These are phyloP conservation scores for Chrysanthemum makinoi DNA, from an alignment of 129 eudicot species.

Conservation along the genomic window DNA sequence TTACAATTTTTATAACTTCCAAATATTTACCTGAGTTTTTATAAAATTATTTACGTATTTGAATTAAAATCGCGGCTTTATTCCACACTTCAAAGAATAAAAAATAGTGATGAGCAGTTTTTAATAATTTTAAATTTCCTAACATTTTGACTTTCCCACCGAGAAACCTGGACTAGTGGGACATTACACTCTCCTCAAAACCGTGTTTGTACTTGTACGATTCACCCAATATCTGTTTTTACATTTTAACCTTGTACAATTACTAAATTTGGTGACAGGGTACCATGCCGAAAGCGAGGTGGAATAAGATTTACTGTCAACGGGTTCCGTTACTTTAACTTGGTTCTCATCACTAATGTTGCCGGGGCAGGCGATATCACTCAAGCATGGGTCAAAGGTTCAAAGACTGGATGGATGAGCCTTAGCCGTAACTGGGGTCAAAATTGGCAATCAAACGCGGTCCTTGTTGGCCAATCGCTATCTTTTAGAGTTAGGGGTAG, in stretches of 20 bases:
- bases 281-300: constrained; percentile 64
- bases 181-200: not conserved
- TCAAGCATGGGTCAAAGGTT: constrained; percentile 60
- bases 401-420: constrained; percentile 60
- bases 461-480: constrained; percentile 62
- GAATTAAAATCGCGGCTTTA: not conserved
- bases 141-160: constrained; percentile 17
- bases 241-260: not conserved
- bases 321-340: constrained; percentile 72
- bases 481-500: constrained; percentile 67
- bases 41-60: too few relatives aligned
- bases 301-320: constrained; percentile 69
- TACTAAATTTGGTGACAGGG: constrained; percentile 32
- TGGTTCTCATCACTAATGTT: constrained; percentile 66
- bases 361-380: constrained; percentile 81
- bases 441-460: constrained; percentile 66
- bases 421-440: constrained; percentile 82
- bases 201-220: constrained; percentile 24
- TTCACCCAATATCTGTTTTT: not conserved
- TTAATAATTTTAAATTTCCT: not conserved
- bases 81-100: too few relatives aligned
- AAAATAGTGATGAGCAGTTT: too few relatives aligned
- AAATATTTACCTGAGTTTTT: too few relatives aligned
- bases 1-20: too few relatives aligned
- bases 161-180: constrained; percentile 12